Conservation (phyloP, 768 basidiomycete genomes). For the Calocybe cyanea region DNA sequence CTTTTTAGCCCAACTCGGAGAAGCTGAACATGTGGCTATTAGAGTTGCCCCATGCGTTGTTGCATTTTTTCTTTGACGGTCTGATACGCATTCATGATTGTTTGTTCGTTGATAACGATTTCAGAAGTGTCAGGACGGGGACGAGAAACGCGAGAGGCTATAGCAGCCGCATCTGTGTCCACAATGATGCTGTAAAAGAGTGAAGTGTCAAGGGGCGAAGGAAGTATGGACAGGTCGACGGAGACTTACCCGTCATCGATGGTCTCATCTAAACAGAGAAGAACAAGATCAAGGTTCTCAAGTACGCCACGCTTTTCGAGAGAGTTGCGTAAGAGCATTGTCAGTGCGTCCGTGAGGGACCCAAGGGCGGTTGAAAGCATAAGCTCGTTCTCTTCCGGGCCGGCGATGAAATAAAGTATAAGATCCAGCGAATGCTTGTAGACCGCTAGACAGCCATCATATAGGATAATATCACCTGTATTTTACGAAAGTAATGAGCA, state of each 20-base stretch:
- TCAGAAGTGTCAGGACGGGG: slow-evolving; percentile 92
- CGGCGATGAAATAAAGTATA: slow-evolving; percentile 89
- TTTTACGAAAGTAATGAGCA: too few relatives aligned
- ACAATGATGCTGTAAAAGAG: slow-evolving; percentile 73
- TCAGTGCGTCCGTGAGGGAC: slow-evolving; percentile 83
- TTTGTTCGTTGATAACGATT: slow-evolving; percentile 98
- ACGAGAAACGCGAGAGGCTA: slow-evolving; percentile 89
- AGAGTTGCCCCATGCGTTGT: slow-evolving; percentile 77
- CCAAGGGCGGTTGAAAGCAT: slow-evolving; percentile 87
- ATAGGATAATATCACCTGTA: slow-evolving; percentile 92
- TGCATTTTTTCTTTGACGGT: slow-evolving; percentile 84
- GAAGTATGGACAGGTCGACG: not conserved
- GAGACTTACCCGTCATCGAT: slow-evolving; percentile 96
- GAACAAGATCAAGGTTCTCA: slow-evolving; percentile 90
- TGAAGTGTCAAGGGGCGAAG: not conserved
- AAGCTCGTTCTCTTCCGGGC: slow-evolving; percentile 88
- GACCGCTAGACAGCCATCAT: slow-evolving; percentile 84
- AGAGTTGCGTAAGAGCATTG: slow-evolving; percentile 83
- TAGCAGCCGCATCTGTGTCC: slow-evolving; percentile 94
- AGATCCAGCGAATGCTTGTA: slow-evolving; percentile 96
- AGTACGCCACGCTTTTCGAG: slow-evolving; percentile 93
- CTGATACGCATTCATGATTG: slow-evolving; percentile 89
- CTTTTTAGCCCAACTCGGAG: too few relatives aligned
- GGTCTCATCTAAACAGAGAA: slow-evolving; percentile 93
- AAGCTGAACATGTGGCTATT: too few relatives aligned